phyloP scores from a whole-genome alignment of 345 rosid species.

The Rhodomyrtus tomentosa region DNA sequence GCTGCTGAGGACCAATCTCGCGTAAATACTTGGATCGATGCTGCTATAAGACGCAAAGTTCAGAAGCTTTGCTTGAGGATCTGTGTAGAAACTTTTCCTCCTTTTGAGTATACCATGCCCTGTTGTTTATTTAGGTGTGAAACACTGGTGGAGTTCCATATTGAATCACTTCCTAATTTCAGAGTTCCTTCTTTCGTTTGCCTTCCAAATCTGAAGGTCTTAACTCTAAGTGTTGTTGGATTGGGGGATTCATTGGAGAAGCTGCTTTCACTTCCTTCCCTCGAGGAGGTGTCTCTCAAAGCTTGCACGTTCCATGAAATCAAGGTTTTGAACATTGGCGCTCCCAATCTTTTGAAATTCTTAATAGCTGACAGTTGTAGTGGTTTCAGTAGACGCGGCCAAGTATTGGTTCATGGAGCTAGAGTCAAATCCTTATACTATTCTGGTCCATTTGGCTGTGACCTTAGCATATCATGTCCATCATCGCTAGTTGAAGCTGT shows the following conservation, averaged over 20 bases:
- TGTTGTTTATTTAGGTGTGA: not conserved
- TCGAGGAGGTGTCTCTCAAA: not conserved
- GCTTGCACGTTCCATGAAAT: not conserved
- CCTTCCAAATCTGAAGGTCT: too few relatives aligned
- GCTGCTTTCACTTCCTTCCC: not conserved
- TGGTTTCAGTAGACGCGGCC: too few relatives aligned
- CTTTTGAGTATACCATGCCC: not conserved
- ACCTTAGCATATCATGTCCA: too few relatives aligned
- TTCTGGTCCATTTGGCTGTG: too few relatives aligned
- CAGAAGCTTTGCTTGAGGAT: not conserved
- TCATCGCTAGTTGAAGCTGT: not conserved
- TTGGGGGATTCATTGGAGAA: not conserved
- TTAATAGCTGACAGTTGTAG: too few relatives aligned
- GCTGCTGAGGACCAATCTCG: too few relatives aligned
- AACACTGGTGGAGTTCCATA: not conserved
- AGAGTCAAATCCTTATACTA: too few relatives aligned
- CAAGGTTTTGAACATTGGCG: not conserved
- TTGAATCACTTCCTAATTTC: not conserved
- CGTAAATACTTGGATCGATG: not conserved
- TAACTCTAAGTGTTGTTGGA: not conserved
- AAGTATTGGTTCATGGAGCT: too few relatives aligned
- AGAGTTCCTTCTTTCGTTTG: too few relatives aligned
- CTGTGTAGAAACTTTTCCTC: not conserved
- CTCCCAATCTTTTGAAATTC: too few relatives aligned
- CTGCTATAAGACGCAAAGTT: not conserved